phyloP scores from a whole-genome alignment of 345 rosid genomes.

The Linum usitatissimum region DNA sequence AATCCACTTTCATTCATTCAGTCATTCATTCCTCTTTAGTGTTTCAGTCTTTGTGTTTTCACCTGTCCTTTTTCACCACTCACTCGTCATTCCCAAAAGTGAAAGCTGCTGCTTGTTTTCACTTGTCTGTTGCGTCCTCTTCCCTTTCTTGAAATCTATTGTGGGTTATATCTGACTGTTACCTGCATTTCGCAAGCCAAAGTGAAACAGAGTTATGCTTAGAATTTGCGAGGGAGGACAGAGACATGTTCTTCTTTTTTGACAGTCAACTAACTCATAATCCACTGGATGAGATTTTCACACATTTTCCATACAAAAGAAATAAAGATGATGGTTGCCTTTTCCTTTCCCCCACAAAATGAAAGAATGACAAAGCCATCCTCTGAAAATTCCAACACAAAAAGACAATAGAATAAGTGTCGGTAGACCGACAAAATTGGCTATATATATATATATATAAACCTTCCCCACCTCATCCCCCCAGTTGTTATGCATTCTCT shows the following conservation, averaged over 20 bases:
- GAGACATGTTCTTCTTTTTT: not conserved
- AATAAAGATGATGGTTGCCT: not conserved
- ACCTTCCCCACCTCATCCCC: constrained; percentile 26
- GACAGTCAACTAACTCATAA: not conserved
- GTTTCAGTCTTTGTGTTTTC: not conserved
- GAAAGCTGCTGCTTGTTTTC: constrained; percentile 21
- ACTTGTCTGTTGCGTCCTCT: not conserved
- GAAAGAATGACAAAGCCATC: constrained; percentile 11
- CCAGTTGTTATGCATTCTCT: constrained; percentile 3
- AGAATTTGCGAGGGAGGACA: not conserved
- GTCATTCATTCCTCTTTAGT: constrained; percentile 1
- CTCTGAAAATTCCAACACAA: not conserved
- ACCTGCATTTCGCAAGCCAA: not conserved
- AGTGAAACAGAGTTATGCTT: not conserved
- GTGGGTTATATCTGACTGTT: not conserved
- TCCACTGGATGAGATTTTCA: too few relatives aligned
- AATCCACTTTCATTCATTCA: constrained; percentile 33
- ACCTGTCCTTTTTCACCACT: constrained; percentile 23
- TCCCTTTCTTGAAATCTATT: not conserved
- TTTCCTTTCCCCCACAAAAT: not conserved
- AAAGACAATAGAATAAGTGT: constrained; percentile 9
- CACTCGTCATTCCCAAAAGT: constrained; percentile 16
- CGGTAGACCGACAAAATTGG: constrained; percentile 16
- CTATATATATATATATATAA: not conserved
- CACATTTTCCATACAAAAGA: too few relatives aligned